A percentile compares a stretch with the other conserved stretches of the same genome.
These are phyloP conservation scores for Apocynum venetum DNA, from an alignment of 257 asterid species.

Conservation along the genomic window DNA sequence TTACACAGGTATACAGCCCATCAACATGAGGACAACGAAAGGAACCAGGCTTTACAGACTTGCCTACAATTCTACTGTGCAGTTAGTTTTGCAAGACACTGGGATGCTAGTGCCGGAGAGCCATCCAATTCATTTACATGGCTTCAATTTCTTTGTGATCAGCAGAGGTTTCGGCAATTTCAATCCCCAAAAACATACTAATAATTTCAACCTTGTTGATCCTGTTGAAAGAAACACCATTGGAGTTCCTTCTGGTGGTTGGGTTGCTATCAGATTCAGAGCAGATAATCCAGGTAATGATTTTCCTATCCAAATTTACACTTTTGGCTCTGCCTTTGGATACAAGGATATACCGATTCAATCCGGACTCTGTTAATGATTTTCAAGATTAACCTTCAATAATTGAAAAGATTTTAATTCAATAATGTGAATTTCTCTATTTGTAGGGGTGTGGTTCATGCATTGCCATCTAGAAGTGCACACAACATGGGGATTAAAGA, in stretches of 20 bases:
- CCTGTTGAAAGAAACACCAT: conserved; percentile 67
- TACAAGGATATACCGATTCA: too few relatives aligned
- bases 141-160: conserved; percentile 46
- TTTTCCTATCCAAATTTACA: neutral
- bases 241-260: conserved; percentile 54
- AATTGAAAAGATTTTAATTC: neutral
- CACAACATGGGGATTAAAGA: conserved; percentile 70
- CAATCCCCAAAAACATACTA: conserved; percentile 33
- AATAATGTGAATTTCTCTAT: neutral
- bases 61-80: conserved; percentile 44
- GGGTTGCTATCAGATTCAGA: conserved; percentile 54
- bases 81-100: conserved; percentile 50
- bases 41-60: conserved; percentile 54
- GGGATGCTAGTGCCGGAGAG: conserved; percentile 50
- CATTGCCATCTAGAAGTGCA: conserved; percentile 64
- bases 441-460: conserved; percentile 58
- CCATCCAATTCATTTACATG: conserved; percentile 62
- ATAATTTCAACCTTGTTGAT: conserved; percentile 46
- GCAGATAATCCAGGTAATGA: conserved; percentile 58
- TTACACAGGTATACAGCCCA: conserved; percentile 45
- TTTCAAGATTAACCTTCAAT: neutral
- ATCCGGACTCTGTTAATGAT: neutral
- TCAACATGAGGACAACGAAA: conserved; percentile 36
- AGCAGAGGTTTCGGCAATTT: conserved; percentile 50
- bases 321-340: too few relatives aligned